Evolutionary conservation across 768 basidiomycete genomes (phyloP), one percentile per base, ranked within the genome.

Genomic region (Boletellus sp.): DNA sequence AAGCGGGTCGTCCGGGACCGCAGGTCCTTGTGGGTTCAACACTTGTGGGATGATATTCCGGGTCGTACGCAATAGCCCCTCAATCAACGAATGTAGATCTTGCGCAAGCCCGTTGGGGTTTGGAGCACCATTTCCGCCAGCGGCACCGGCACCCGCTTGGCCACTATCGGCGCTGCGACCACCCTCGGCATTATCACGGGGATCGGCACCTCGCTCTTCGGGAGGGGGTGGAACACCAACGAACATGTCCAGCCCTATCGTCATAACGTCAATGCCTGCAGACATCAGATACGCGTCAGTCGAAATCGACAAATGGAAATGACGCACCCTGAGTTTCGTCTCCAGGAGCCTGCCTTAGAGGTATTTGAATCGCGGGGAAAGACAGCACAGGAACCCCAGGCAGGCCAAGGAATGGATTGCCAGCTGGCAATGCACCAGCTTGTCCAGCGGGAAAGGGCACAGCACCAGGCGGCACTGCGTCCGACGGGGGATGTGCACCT

Each of bases 231-330:
- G 47, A 35, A 56, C 58, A 38, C 56, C 61, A 9, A 72, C 52
- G 48, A 72, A 65, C 60, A 75, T 68, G 47, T 75, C 73, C 24
- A 74, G 54, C n/a, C 74, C 73, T 44, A 75, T 67, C 17, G 73
- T 72, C 22, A 75, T 3, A 6, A 71, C 51, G 37, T 67, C 65
- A 1, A 59, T 44, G 46, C 48, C 67, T 53, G 23, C 12, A 37
- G 23, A 38, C 50, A 54, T 50, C 0, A 44, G 5, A 36, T 42
- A 22, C 54, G 57, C 58, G 23, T 66, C 46, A 50, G 58, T 52
- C 22, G 49, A 64, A 50, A 15, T 56, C 43, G 45, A 61, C 16
- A 59, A n/a, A 32, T 2, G 38, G 8, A 33, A 51, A 49, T 11
- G 28, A 52, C 59, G 19, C 55, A 54, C 57, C 57, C 54, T 57